Evolutionary conservation across 2,329 filamentous ascomycete species (phyloP), one percentile per base, ranked within the genome.

Genomic region (Colletotrichum orbiculare): DNA sequence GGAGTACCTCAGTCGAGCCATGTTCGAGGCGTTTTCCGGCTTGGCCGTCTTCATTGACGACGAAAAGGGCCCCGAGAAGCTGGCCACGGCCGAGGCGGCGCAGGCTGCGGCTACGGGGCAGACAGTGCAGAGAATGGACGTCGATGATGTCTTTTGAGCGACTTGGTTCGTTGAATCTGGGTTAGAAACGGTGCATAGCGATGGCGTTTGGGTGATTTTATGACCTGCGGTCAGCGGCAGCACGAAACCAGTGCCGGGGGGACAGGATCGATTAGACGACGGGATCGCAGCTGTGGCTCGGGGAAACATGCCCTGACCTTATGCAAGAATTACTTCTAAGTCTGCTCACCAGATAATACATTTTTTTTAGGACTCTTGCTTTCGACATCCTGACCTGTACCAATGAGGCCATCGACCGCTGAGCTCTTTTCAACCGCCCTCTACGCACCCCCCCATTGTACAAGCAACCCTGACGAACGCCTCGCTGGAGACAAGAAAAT

Each of bases 11-110:
- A 84, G 89, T 8, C 85, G 94, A 33, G 90, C 92, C 33, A 81
- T 99, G 74, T 91, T 93, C 66, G 94, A 97, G 74, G 94, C 95
- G 0, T 98, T 97, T 78, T 89, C 92, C 0, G 96, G 96, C 0
- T 77, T 99, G 66, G 93, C 92, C 1, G 92, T 97, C 46, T 96
- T 97, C 71, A 83, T 99, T 46, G 90, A 87, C 41, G 93, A 97
- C 49, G 94, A 97, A 73, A 87, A 86, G 77, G 71, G 73, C 2
- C 73, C 70, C 2, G 78, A 81, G 48, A 75, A 73, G 8, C 73
- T 78, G 8, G 67, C 77, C 6, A 74, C 74, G 0, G 71, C 74
- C 4, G 77, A 69, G 0, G 76, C 79, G 2, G 75, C 72, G 34
- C 77, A 79, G 52, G 78, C 74, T 38, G 77, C 76, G 43, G 43